Evolutionary conservation across 192 early-diverging fungal species (phyloP).

Genomic region (Linderina pennispora): DNA sequence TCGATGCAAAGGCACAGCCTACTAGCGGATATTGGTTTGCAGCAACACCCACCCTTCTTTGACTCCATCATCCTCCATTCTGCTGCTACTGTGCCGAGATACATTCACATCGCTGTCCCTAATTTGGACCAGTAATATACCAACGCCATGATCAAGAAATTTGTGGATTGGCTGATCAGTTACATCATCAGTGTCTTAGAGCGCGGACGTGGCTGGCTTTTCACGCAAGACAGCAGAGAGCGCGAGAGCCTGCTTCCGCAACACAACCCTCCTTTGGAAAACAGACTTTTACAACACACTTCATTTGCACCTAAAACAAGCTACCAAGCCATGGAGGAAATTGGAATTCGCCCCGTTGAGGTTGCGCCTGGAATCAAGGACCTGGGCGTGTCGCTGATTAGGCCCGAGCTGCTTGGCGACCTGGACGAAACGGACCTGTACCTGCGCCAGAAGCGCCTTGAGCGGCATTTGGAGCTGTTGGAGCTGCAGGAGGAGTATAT

Average conservation of each 20-base stretch:
- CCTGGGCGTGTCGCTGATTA: constrained; percentile 39
- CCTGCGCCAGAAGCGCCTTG: constrained; percentile 89
- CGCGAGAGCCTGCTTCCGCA: neutral
- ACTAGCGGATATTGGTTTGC: no score
- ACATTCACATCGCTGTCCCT: no score
- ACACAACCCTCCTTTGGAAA: neutral
- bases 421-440: constrained; percentile 79
- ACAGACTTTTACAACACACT: neutral
- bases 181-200: no score
- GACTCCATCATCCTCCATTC: no score
- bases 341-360: constrained; percentile 39
- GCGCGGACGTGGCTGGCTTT: no score
- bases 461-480: constrained; percentile 91
- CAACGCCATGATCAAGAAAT: no score
- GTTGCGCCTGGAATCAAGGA: constrained; percentile 43
- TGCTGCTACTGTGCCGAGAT: no score
- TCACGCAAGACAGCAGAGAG: neutral
- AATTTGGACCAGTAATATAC: no score
- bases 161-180: no score
- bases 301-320: neutral
- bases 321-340: constrained; percentile 43
- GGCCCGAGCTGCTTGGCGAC: constrained; percentile 32
- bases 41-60: no score
- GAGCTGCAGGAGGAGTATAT: constrained; percentile 99
- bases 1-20: no score